These are phyloP conservation scores for Sarocladium oryzae DNA, from an alignment of 2,329 filamentous ascomycete genomes.

Conservation along the genomic window DNA sequence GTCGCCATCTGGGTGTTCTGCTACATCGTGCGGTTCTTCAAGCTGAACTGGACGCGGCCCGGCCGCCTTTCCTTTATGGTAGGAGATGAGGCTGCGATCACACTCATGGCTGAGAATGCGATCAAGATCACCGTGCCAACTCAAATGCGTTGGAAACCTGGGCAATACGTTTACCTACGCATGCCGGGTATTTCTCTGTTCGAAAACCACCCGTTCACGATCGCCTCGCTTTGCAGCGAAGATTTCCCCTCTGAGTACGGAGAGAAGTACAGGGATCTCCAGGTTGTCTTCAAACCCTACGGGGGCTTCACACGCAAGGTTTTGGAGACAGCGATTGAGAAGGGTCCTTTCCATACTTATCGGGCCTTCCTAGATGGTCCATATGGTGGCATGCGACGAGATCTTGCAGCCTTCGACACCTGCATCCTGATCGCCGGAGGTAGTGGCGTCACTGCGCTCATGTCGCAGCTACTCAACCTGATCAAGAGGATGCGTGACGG, in stretches of 20 bases:
- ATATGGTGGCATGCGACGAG: slow-evolving; percentile 88
- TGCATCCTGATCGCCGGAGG: slow-evolving; percentile 90
- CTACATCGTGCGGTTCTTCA: slow-evolving; percentile 69
- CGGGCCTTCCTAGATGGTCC: slow-evolving; percentile 89
- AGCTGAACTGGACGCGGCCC: slow-evolving; percentile 83
- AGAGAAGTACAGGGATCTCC: slow-evolving; percentile 80
- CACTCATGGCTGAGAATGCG: slow-evolving; percentile 85
- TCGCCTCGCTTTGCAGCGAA: slow-evolving; percentile 84
- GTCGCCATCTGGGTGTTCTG: slow-evolving; percentile 72
- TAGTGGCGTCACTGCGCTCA: slow-evolving; percentile 87
- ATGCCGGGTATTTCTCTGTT: slow-evolving; percentile 89
- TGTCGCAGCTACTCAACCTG: slow-evolving; percentile 85
- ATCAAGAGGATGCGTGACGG: slow-evolving; percentile 95
- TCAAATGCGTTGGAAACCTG: slow-evolving; percentile 85
- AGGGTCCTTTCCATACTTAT: slow-evolving; percentile 87
- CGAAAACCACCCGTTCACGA: slow-evolving; percentile 93
- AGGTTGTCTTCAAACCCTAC: slow-evolving; percentile 86
- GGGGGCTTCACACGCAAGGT: slow-evolving; percentile 84
- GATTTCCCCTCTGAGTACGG: slow-evolving; percentile 92
- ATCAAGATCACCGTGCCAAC: slow-evolving; percentile 94
- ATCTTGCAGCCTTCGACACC: slow-evolving; percentile 87
- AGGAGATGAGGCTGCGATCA: slow-evolving; percentile 85
- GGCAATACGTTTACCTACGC: slow-evolving; percentile 89
- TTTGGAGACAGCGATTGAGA: slow-evolving; percentile 72
- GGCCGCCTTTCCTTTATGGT: slow-evolving; percentile 68